Base-by-base conservation (phyloP, 2,329 filamentous ascomycete species). In the Aureobasidium sp. region DNA sequence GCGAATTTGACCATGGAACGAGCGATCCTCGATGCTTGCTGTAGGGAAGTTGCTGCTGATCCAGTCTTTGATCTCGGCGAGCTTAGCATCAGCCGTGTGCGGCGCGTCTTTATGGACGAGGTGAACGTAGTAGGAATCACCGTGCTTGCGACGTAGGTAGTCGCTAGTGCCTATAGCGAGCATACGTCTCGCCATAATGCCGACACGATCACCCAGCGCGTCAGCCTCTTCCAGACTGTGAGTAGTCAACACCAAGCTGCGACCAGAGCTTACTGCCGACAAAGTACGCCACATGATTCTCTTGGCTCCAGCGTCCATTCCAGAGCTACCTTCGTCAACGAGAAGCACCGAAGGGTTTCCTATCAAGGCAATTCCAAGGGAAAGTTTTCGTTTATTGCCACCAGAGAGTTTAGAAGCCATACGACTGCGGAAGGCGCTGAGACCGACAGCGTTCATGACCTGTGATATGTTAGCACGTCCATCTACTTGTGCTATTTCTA, bases 171-270 rank as follows among this genome's bases (percentile, higher is more conserved):
- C 92, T 9, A 94, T 80, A 0, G 91, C 92, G 25, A 97, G 80
- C 91, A 97, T 95, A 36, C 86, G 82, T 67, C 84, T 83, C 9
- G 91, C 90, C 76, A 97, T 85, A 67, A 97, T 96, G 14, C 91
- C 93, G 0, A 89, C 91, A 1, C 91, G 83, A 34, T 85, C 86
- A 0, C 92, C 92, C 2, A 97, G 80, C 0, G 91, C 91, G 70
- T 96, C 91, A 0, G 92, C 93, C 75, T 97, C 93, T 73, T 97
- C 92, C 91, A 97, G 96, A 53, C 85, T 90, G 73, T 97, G 93
- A 0, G 93, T 97, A 0, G 93, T 97, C 20, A 97, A 82, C 1
- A 97, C 80, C 17, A 97, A 84, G 0, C 87, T 89, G n/a, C 92
- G 84, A 0, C 91, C 91, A 0, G 85, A 83, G 0, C 88, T 86